Base-by-base conservation (phyloP, 306 rosid species). In the Dryas drummondii region DNA sequence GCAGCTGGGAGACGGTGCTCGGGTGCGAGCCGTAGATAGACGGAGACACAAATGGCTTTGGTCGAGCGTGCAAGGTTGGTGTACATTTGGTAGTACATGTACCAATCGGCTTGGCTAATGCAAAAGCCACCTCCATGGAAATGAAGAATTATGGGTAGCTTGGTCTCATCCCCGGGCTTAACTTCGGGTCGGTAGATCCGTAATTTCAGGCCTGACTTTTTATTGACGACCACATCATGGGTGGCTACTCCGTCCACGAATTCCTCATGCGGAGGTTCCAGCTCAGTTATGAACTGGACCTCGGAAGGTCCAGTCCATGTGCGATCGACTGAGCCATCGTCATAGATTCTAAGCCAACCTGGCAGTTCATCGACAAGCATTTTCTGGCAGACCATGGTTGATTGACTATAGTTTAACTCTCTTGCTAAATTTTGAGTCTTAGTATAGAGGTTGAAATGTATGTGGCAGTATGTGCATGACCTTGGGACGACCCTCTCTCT, bases 91-190 rank as follows among this genome's bases (percentile, higher is more conserved):
- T 91, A 84, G 86, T 91, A 91, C 86, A 86, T 84, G 87, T 62
- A 84, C 87, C 91, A 87, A 6, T 87, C 83, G 2, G 97, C 77
- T 77, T 91, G 81, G 68, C 87, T 89, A 0, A 89, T 87, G 77
- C 97, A 91, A 19, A 91, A 91, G 12, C 97, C 97, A 2, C 97
- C 97, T 0, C 97, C 97, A 0, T 87, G 91, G 42, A 87, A 86
- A 26, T 91, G 94, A 19, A 91, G 58, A 4, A 89, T 72, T 46
- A 91, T 48, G 0, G 93, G 93, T 0, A 91, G 69, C 16, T 82
- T 83, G 3, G 49, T 7, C 0, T 60, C 63, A 0, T 68, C 83
- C 0, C 45, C 26, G 0, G 40, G 75, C 2, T 59, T 68, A 54
- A n/a, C 66, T 54, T 88, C 89, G 4, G 91, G 93, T 0, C 83